Percentiles rank a stretch among this genome's conserved stretches.
Evolutionary conservation across 2,329 filamentous ascomycete species (phyloP).

Genomic region (Calonectria montana): DNA sequence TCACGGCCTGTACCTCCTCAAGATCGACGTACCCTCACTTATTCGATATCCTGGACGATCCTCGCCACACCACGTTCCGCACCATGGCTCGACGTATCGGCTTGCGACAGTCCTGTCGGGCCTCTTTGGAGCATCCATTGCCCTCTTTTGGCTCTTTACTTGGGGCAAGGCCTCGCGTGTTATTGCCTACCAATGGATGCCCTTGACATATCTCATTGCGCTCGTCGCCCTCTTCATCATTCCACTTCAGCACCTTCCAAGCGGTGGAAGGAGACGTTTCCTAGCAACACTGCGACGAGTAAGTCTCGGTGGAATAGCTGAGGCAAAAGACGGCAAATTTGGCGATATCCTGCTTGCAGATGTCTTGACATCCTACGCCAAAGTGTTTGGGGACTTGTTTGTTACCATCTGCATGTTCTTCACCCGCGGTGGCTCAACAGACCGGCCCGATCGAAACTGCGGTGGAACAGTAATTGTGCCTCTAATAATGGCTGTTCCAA

Average conservation of each 20-base stretch:
- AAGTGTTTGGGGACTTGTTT: conserved; percentile 90
- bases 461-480: conserved; percentile 85
- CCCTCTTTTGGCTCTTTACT: conserved; percentile 87
- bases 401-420: conserved; percentile 94
- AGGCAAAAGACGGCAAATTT: conserved; percentile 90
- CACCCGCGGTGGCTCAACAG: conserved; percentile 76
- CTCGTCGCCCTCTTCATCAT: conserved; percentile 78
- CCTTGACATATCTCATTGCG: conserved; percentile 83
- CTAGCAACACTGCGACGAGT: conserved; percentile 82
- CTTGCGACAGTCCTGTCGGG: conserved; percentile 81
- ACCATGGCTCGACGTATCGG: conserved; percentile 87
- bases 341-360: conserved; percentile 94
- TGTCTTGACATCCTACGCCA: conserved; percentile 93
- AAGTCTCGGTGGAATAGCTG: conserved; percentile 85
- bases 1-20: conserved; percentile 81
- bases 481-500: conserved; percentile 85
- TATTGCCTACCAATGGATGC: conserved; percentile 84
- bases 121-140: conserved; percentile 76
- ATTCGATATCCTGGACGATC: conserved; percentile 86
- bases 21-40: conserved; percentile 88
- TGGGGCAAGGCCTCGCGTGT: conserved; percentile 76
- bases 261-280: conserved; percentile 79
- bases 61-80: conserved; percentile 76
- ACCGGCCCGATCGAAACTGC: conserved; percentile 82
- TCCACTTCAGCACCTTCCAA: conserved; percentile 76